A percentile compares a stretch with the other conserved stretches of the same genome.
These are phyloP conservation scores for Lecanicillium sp. DNA, from an alignment of 2,329 filamentous ascomycete genomes.

Conservation along the genomic window DNA sequence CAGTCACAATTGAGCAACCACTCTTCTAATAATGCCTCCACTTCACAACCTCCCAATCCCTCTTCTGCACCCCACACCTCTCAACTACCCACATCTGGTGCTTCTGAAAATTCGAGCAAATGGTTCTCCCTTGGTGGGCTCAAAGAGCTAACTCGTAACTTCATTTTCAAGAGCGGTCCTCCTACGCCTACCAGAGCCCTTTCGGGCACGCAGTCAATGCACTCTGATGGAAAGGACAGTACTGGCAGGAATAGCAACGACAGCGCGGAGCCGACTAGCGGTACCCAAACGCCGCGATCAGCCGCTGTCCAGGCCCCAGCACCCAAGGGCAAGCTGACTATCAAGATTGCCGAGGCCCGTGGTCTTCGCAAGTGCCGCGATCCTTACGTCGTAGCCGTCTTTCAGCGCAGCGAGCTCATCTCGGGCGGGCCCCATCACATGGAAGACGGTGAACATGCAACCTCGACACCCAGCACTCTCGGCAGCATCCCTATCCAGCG, in stretches of 20 bases:
- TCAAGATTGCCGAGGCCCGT: conserved; percentile 80
- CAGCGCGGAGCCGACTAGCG: conserved; percentile 34
- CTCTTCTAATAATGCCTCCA: too few species aligned
- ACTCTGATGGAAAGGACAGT: conserved; percentile 35
- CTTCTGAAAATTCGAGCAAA: conserved; percentile 32
- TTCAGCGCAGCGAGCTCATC: conserved; percentile 93
- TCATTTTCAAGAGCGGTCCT: conserved; percentile 77
- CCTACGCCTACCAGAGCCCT: conserved; percentile 84
- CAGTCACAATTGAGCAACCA: too few species aligned
- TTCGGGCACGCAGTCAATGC: conserved; percentile 52
- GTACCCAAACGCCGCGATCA: conserved; percentile 44
- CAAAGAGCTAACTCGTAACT: conserved; percentile 79
- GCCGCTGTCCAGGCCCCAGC: conserved; percentile 56
- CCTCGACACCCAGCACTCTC: conserved; percentile 36
- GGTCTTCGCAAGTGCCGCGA: conserved; percentile 75
- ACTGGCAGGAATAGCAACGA: conserved; percentile 30
- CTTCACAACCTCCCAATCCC: conserved; percentile 8
- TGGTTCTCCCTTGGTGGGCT: conserved; percentile 60
- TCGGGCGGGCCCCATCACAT: conserved; percentile 69
- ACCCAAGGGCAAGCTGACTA: conserved; percentile 78
- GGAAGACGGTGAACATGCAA: conserved; percentile 49
- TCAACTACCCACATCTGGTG: conserved; percentile 13
- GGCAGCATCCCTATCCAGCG: conserved; percentile 56
- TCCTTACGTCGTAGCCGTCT: conserved; percentile 93
- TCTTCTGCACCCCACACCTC: conserved; percentile 41